These are phyloP conservation scores for Amoebophrya sp. DNA, from an alignment of 169 alveolate genomes.

Conservation along the genomic window DNA sequence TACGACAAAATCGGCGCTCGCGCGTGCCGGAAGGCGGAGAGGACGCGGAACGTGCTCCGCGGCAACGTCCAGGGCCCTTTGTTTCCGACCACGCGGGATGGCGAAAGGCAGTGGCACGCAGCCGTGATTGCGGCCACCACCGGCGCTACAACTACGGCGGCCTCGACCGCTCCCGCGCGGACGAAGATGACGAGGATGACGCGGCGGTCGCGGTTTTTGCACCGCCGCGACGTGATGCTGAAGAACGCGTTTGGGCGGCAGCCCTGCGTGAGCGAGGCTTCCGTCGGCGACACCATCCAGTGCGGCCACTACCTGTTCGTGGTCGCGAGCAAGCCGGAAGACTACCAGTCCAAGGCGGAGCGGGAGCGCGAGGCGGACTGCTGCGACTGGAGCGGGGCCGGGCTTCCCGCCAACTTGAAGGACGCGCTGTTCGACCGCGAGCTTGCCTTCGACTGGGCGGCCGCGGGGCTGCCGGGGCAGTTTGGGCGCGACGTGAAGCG, in stretches of 20 bases:
- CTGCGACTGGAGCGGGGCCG: neutral
- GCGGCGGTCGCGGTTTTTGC: too few species aligned
- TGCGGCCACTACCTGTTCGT: too few species aligned
- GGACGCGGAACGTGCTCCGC: neutral
- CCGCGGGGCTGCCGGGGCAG: neutral
- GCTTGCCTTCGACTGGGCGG: neutral
- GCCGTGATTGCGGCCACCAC: neutral
- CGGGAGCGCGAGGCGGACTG: too few species aligned
- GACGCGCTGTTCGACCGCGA: neutral
- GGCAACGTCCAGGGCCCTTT: neutral
- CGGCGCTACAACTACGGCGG: neutral
- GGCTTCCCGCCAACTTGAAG: neutral
- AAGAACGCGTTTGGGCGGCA: too few species aligned
- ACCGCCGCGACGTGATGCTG: neutral
- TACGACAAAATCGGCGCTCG: too few species aligned
- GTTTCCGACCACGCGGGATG: neutral
- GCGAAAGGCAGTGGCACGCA: neutral
- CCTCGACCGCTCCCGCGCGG: neutral
- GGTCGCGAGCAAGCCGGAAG: too few species aligned
- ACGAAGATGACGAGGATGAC: neutral
- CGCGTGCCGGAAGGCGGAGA: neutral
- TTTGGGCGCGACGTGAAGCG: neutral
- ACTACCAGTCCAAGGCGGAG: too few species aligned
- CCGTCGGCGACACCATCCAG: too few species aligned
- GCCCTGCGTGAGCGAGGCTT: too few species aligned